Base-by-base conservation (phyloP, 2,329 filamentous ascomycete genomes). In the Aspergillus latus region DNA sequence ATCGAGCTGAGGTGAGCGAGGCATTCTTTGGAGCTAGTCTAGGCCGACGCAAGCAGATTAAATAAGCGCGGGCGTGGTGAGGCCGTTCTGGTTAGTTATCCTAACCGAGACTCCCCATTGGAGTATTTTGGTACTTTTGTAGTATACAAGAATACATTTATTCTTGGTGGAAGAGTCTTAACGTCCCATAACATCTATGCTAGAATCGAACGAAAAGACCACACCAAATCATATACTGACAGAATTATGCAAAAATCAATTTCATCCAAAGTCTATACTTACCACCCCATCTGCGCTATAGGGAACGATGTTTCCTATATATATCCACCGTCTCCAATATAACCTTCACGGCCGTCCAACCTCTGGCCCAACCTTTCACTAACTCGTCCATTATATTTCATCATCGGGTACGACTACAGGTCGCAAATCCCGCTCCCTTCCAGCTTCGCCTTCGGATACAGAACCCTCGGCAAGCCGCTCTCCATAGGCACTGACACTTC, bases 401-500 rank as follows among this genome's bases (percentile, higher is more conserved):
- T 16, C 10, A 42, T 4, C 13, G 6, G 5, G 21, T 13, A 13
- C 37, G 6, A 21, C 39, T 42, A 42, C 39, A 7, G 44, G 11
- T 36, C 11, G 46, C 62, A 63, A 15, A 64, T 49, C 8, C 40
- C 51, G 46, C 58, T 62, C 5, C 48, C 53, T 7, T 29, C 37
- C 28, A 64, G 21, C 26, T 51, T 45, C 21, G 34, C 55, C 1
- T 13, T 49, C 3, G 68, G 67, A 40, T 68, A 67, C 16, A 73
- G 52, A 1, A 81, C 73, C 51, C 72, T 66, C 0, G 81, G 78
- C 49, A 76, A 55, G 0, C 80, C 80, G 1, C 66, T 60, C 0
- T 62, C 66, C 66, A 83, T 78, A 1, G 68, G 64, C 5, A 82
- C 74, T 7, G 66, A 64, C 5, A 84, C 60, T 43, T 72, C 72